A percentile compares a stretch with the other conserved stretches of the same genome.
phyloP scores from a whole-genome alignment of 805 yeast genomes.

The Cyberlindnera amylophila region DNA sequence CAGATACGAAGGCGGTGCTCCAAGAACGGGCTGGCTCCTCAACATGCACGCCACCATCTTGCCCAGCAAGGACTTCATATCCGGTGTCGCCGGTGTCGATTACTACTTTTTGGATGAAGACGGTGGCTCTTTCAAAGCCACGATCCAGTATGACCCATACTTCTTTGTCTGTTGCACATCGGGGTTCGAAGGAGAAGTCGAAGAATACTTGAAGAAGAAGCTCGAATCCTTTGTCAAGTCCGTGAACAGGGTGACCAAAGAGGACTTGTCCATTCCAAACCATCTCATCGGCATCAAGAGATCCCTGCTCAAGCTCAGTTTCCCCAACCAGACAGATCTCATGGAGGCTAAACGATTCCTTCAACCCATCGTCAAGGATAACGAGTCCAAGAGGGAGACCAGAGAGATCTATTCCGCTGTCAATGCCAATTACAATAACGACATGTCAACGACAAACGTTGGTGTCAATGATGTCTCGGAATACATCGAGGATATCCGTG shows the following conservation, averaged over 20 bases:
- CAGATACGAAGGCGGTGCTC: conserved; percentile 66
- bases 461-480: conserved; percentile 49
- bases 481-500: conserved; percentile 75
- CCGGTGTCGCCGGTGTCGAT: conserved; percentile 88
- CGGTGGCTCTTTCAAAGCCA: conserved; percentile 92
- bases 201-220: conserved; percentile 69
- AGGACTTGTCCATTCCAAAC: conserved; percentile 78
- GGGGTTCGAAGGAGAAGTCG: conserved; percentile 62
- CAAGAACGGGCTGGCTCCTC: conserved; percentile 81
- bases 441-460: conserved; percentile 23
- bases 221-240: conserved; percentile 63
- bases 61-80: conserved; percentile 49
- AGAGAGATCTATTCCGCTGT: conserved; percentile 64
- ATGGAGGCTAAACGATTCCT: conserved; percentile 68
- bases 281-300: conserved; percentile 77
- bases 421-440: conserved; percentile 30
- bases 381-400: conserved; percentile 56
- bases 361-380: conserved; percentile 66
- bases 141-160: conserved; percentile 82
- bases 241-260: conserved; percentile 56
- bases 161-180: conserved; percentile 66
- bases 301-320: conserved; percentile 61
- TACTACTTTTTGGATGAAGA: conserved; percentile 93
- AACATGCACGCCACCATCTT: conserved; percentile 89
- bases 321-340: conserved; percentile 72